Conservation (phyloP, 176 grass and related monocot species). For the Paspalum notatum region DNA sequence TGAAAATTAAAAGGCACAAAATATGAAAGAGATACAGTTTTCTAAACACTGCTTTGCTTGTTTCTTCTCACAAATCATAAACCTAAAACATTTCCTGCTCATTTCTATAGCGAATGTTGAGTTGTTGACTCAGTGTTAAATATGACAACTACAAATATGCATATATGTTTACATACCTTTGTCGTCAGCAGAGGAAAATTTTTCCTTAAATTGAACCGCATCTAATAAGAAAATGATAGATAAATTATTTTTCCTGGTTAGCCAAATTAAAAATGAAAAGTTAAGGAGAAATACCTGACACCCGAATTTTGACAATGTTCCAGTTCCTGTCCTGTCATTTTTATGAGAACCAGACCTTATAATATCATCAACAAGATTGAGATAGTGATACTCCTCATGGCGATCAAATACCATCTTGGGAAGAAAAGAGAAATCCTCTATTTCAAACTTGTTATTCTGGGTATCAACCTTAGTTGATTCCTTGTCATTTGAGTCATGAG, state of each 20-base stretch:
- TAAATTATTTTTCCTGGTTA: slow-evolving; percentile 24
- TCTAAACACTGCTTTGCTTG: background rate
- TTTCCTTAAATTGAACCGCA: slow-evolving; percentile 91
- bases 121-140: background rate
- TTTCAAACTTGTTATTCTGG: slow-evolving; percentile 67
- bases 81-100: background rate
- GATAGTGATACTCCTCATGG: slow-evolving; percentile 82
- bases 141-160: background rate
- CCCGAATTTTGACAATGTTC: slow-evolving; percentile 90
- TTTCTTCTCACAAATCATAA: background rate
- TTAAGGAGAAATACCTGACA: slow-evolving; percentile 66
- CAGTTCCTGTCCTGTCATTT: slow-evolving; percentile 89
- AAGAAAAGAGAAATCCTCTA: slow-evolving; percentile 67
- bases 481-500: slow-evolving; percentile 45
- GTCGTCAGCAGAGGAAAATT: slow-evolving; percentile 83
- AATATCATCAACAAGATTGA: slow-evolving; percentile 83
- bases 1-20: slow-evolving; percentile 1
- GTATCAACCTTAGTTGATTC: slow-evolving; percentile 33
- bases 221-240: slow-evolving; percentile 51
- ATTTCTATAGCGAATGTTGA: too few species aligned
- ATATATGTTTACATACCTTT: slow-evolving; percentile 53
- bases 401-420: slow-evolving; percentile 74
- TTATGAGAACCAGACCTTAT: slow-evolving; percentile 62
- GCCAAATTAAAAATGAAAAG: slow-evolving; percentile 27
- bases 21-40: background rate